Conservation (phyloP, 208 protist species). For the Leishmania turanica region DNA sequence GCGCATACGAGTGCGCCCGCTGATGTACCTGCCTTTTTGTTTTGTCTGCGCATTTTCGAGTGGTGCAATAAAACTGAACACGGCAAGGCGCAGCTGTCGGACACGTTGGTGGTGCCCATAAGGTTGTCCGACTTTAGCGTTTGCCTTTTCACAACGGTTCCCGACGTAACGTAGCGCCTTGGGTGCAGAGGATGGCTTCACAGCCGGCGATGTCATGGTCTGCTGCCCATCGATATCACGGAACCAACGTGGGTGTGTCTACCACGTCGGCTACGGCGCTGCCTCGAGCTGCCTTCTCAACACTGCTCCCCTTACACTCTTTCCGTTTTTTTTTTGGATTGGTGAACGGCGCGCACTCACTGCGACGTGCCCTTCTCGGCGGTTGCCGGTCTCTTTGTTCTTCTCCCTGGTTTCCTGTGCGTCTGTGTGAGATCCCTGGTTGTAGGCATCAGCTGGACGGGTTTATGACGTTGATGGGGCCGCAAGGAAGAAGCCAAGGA, state of each 20-base stretch:
- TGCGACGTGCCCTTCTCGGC: not conserved
- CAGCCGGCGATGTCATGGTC: not conserved
- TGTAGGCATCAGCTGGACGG: not conserved
- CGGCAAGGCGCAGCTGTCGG: not conserved
- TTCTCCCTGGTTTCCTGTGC: not conserved
- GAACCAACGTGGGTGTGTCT: not conserved
- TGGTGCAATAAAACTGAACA: not conserved
- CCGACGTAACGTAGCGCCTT: not conserved
- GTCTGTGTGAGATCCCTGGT: not conserved
- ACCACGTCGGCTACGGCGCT: not conserved
- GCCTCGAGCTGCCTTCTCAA: not conserved
- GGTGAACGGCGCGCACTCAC: not conserved
- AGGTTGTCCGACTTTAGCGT: not conserved
- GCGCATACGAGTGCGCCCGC: slow-evolving; percentile 1
- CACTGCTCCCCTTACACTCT: not conserved
- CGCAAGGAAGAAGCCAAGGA: not conserved
- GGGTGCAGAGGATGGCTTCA: not conserved
- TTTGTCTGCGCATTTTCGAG: not conserved
- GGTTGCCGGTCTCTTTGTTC: not conserved
- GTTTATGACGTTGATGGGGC: not conserved
- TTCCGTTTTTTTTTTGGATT: not conserved
- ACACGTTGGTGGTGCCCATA: not conserved
- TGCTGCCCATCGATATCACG: not conserved
- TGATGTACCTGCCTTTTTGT: slow-evolving; percentile 16
- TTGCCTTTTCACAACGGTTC: not conserved